These are phyloP conservation scores for Penicillium angulare DNA, from an alignment of 495 filamentous ascomycete genomes.

Conservation along the genomic window DNA sequence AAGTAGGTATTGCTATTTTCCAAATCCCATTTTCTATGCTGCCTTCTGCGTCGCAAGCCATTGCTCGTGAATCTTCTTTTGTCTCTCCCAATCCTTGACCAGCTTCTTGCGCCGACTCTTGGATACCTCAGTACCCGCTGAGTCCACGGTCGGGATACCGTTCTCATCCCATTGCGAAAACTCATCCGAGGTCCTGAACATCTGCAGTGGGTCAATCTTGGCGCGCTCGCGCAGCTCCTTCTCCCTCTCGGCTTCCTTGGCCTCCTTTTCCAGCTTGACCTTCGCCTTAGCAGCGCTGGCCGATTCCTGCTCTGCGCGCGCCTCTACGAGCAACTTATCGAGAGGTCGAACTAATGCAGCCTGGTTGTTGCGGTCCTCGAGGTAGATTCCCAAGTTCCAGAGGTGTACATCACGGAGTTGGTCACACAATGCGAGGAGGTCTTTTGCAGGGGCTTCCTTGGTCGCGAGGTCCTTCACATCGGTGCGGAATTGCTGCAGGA, in stretches of 20 bases:
- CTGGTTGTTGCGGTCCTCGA: slow-evolving; percentile 76
- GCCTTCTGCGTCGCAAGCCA: slow-evolving; percentile 51
- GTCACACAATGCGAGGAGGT: slow-evolving; percentile 71
- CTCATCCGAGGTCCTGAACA: slow-evolving; percentile 74
- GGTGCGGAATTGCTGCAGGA: slow-evolving; percentile 37
- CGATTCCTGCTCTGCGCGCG: slow-evolving; percentile 70
- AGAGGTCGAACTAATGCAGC: slow-evolving; percentile 85
- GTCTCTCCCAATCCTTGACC: slow-evolving; percentile 86
- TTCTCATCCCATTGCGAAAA: slow-evolving; percentile 83
- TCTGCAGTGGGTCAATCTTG: slow-evolving; percentile 62
- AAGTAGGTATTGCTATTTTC: too few relatives aligned
- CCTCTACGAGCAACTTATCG: slow-evolving; percentile 67
- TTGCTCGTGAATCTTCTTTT: slow-evolving; percentile 81
- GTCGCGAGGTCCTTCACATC: slow-evolving; percentile 46
- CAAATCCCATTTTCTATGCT: too few relatives aligned
- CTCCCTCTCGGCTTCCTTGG: slow-evolving; percentile 54
- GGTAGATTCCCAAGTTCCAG: slow-evolving; percentile 75
- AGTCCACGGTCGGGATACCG: slow-evolving; percentile 75
- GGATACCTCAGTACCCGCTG: slow-evolving; percentile 72
- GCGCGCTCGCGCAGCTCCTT: slow-evolving; percentile 69
- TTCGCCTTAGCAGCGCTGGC: slow-evolving; percentile 41
- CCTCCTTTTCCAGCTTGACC: slow-evolving; percentile 56
- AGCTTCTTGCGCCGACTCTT: slow-evolving; percentile 83
- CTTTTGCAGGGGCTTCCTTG: slow-evolving; percentile 48
- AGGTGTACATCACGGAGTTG: slow-evolving; percentile 76